Base-by-base conservation (phyloP, 805 yeast genomes). In the Sugiyamaella chiloensis region DNA sequence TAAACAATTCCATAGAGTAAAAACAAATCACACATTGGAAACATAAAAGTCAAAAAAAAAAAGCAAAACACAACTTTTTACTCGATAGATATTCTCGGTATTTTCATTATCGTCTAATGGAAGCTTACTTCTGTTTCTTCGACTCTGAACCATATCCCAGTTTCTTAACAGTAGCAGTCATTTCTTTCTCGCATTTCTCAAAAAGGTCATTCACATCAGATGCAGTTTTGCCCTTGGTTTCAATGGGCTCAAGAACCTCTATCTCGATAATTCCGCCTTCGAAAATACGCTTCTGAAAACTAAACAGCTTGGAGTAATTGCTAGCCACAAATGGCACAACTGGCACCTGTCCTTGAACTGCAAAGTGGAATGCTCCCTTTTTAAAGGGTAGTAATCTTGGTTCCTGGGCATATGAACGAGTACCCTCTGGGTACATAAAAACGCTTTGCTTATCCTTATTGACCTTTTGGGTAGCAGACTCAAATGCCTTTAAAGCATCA, bases 341-440 rank as follows among this genome's bases (percentile, higher is more conserved):
- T 16, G 98, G 98, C 30, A 91, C 81, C 35, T 80, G 80, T 4
- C 95, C 95, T 67, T 89, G 96, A 53, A 86, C 85, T 5, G 99
- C 99, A 61, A 93, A 76, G 67, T 93, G 97, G 81, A 93, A 93
- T 0, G 98, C 97, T 47, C 99, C 99, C 64, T 93, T 93, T 68
- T 93, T 93, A 71, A 93, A 88, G 0, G 96, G 95, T 42, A 88
- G 74, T 63, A 93, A 68, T 2, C 74, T 80, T 43, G 95, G 83
- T 29, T 74, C 74, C 20, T 78, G 67, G 8, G 85, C 69, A 54
- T 83, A 85, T 0, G 97, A 88, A 67, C 99, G 79, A 1, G 99
- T 93, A 23, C 99, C 99, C 68, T 93, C 99, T 21, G 98, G 96
- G 74, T 90, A 93, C 69, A 93, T 80, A 76, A 83, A 93, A 20